Percentiles rank a stretch among this genome's conserved stretches.
Evolutionary conservation across 495 filamentous ascomycete species (phyloP).

Genomic region (Xylaria flabelliformis): DNA sequence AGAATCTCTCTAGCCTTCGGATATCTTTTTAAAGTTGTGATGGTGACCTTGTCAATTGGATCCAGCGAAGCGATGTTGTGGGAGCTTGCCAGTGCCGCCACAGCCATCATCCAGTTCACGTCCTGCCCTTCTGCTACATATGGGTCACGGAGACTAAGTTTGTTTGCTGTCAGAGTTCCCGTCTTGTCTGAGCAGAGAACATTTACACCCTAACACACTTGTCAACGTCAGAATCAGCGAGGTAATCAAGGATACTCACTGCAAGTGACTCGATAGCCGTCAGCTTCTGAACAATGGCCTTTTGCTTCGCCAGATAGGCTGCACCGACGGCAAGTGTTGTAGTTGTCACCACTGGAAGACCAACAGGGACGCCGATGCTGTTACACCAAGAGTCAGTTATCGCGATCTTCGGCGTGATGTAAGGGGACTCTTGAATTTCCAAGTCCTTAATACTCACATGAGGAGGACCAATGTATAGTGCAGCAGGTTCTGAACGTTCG

Average conservation of each 20-base stretch:
- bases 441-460: too few species aligned
- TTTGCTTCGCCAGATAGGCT: conserved; percentile 90
- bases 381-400: neutral
- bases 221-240: conserved; percentile 11
- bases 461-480: conserved; percentile 85
- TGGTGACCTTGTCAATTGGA: conserved; percentile 90
- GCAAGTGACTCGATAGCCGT: conserved; percentile 93
- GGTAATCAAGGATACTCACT: conserved; percentile 28
- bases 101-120: conserved; percentile 84
- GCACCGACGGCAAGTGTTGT: conserved; percentile 96
- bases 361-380: conserved; percentile 86
- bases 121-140: conserved; percentile 81
- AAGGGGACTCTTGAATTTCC: too few species aligned
- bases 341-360: conserved; percentile 93
- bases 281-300: conserved; percentile 95
- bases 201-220: conserved; percentile 68
- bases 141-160: conserved; percentile 82
- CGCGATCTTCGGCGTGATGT: neutral
- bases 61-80: conserved; percentile 92
- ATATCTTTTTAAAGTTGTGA: conserved; percentile 79
- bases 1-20: conserved; percentile 76
- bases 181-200: conserved; percentile 98
- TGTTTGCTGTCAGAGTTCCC: conserved; percentile 90
- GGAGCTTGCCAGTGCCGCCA: conserved; percentile 85
- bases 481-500: conserved; percentile 60